Evolutionary conservation across 768 basidiomycete genomes (phyloP), one percentile per base, ranked within the genome.

Genomic region (Xerocomellus intermedius): DNA sequence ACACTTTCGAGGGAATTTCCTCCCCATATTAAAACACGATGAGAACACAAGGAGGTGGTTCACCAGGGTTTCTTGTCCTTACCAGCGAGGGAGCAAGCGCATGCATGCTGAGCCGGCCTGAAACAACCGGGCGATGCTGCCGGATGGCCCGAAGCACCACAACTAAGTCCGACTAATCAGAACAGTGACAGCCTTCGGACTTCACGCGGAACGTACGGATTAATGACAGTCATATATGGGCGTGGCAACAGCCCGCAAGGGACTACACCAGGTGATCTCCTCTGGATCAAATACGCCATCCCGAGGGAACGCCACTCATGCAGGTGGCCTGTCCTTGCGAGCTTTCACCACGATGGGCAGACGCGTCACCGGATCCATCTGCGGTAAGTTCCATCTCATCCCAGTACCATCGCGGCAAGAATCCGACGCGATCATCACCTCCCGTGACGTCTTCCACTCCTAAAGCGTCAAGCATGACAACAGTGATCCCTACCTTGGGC

Each of bases 371-470:
- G 30, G 53, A 47, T 50, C 48, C 54, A 13, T 61, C 45, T 1
- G 38, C 7, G 19, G 37, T 12, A 10, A 14, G 43, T 8, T 6
- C 52, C 30, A 66, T 21, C 46, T 69, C 69, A 8, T 79, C 69
- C 65, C 73, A 87, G 69, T 85, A 92, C 85, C 85, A 87, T 57
- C 69, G 75, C 10, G 91, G 91, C 38, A 93, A 64, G 61, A 93
- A 88, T n/a, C 91, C 91, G 21, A 89, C 79, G 46, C 91, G 74
- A 49, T 89, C 86, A 69, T 91, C 89, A 5, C 82, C 83, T 22
- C 74, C 80, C 54, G 73, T 73, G 2, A 90, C 87, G 17, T 88
- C 88, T 42, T 71, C 74, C 30, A 83, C 71, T 10, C 75, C 83
- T 44, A 63, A 68, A 5, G 71, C 67, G 55, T 80, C 80, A 35